These are phyloP conservation scores for Zygotorulaspora danielsina DNA, from an alignment of 805 yeast species.

Conservation along the genomic window DNA sequence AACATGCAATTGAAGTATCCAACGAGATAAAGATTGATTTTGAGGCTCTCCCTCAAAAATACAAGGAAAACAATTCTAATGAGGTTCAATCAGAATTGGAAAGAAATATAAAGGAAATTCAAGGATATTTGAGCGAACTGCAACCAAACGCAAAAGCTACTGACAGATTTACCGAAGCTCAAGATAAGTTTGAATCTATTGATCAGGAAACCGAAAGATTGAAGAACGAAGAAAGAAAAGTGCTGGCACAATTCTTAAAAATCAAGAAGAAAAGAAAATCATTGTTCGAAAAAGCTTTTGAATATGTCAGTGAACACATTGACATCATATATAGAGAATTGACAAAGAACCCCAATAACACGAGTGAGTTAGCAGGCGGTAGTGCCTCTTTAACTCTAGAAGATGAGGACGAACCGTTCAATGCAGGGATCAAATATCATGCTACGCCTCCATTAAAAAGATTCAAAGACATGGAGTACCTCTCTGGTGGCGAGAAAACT, in stretches of 20 bases:
- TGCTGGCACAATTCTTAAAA: conserved; percentile 52
- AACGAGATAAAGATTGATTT: conserved; percentile 56
- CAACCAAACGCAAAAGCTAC: conserved; percentile 82
- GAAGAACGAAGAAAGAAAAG: conserved; percentile 54
- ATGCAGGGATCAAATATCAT: conserved; percentile 78
- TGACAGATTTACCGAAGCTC: conserved; percentile 69
- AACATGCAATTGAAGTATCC: conserved; percentile 38
- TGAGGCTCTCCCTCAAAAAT: conserved; percentile 40
- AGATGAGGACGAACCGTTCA: conserved; percentile 85
- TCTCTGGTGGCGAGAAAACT: conserved; percentile 96
- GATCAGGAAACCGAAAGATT: conserved; percentile 63
- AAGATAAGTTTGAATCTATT: conserved; percentile 51
- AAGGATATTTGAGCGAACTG: conserved; percentile 37
- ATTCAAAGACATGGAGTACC: conserved; percentile 83
- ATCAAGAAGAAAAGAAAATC: conserved; percentile 58
- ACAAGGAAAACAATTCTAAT: conserved; percentile 37
- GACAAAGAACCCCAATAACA: conserved; percentile 51
- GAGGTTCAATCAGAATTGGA: conserved; percentile 36
- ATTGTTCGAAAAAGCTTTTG: conserved; percentile 65
- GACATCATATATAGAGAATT: conserved; percentile 81
- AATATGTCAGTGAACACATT: conserved; percentile 67
- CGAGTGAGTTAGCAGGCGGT: conserved; percentile 77
- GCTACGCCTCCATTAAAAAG: conserved; percentile 97
- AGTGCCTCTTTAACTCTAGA: conserved; percentile 86
- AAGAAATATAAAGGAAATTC: conserved; percentile 37